Percentiles rank a stretch among this genome's conserved stretches.
These are phyloP conservation scores for Coleophoma cylindrospora DNA, from an alignment of 2,329 filamentous ascomycete species.

Conservation along the genomic window DNA sequence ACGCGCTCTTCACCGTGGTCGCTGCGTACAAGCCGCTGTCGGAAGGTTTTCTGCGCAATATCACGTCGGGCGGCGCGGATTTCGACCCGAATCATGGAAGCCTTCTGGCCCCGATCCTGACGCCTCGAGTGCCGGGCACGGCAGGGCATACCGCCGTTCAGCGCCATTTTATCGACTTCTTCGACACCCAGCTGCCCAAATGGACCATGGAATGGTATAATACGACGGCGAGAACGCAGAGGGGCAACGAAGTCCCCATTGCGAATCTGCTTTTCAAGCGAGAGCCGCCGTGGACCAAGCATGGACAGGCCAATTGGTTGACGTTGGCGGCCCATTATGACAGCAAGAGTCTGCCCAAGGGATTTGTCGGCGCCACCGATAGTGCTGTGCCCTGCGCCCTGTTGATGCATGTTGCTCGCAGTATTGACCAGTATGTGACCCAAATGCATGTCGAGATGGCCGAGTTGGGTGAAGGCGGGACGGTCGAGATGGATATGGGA, in stretches of 20 bases:
- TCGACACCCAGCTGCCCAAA: slow-evolving; percentile 61
- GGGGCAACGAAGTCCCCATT: slow-evolving; percentile 71
- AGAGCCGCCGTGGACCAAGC: slow-evolving; percentile 73
- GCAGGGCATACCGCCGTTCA: slow-evolving; percentile 66
- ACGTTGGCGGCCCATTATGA: slow-evolving; percentile 73
- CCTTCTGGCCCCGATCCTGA: slow-evolving; percentile 77
- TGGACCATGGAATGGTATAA: slow-evolving; percentile 83
- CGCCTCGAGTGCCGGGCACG: slow-evolving; percentile 80
- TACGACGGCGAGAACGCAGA: slow-evolving; percentile 72
- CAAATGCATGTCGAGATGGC: slow-evolving; percentile 64
- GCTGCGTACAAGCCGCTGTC: slow-evolving; percentile 43
- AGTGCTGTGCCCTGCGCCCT: slow-evolving; percentile 89
- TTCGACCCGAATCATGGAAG: slow-evolving; percentile 71
- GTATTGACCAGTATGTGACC: slow-evolving; percentile 70
- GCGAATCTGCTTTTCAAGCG: slow-evolving; percentile 76
- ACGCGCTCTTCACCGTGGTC: neutral
- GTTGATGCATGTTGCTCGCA: slow-evolving; percentile 74
- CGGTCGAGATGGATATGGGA: slow-evolving; percentile 64
- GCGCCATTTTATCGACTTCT: slow-evolving; percentile 78
- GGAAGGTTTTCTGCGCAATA: slow-evolving; percentile 61
- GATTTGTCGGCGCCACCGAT: slow-evolving; percentile 87
- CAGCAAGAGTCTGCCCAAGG: slow-evolving; percentile 67
- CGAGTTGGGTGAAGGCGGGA: slow-evolving; percentile 47
- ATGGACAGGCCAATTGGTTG: slow-evolving; percentile 70
- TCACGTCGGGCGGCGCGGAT: slow-evolving; percentile 64